Percentiles rank a stretch among this genome's conserved stretches.
These are phyloP conservation scores for Fusarium bulbicola DNA, from an alignment of 2,329 filamentous ascomycete genomes.

Conservation along the genomic window DNA sequence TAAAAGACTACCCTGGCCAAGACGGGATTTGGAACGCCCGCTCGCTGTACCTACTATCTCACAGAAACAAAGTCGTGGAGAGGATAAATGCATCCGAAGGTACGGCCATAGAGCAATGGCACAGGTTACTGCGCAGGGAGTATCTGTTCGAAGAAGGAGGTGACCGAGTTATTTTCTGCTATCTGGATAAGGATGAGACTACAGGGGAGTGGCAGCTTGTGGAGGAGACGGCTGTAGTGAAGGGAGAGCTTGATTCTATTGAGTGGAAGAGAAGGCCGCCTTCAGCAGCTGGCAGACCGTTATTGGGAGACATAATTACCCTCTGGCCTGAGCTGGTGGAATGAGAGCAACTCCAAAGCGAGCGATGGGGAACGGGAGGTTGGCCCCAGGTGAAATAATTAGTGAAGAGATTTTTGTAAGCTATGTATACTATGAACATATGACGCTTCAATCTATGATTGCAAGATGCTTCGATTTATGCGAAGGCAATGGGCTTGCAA, in stretches of 20 bases:
- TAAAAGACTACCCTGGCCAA: conserved; percentile 47
- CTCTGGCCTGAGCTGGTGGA: conserved; percentile 11
- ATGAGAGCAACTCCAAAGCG: not conserved
- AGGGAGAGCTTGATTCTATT: conserved; percentile 12
- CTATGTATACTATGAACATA: no score
- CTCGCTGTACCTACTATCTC: conserved; percentile 41
- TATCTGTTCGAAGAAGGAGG: conserved; percentile 49
- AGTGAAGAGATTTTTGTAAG: not conserved
- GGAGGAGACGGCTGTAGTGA: conserved; percentile 29
- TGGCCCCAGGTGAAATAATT: not conserved
- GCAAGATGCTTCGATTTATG: not conserved
- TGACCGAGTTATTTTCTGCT: conserved; percentile 45
- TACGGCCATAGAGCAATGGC: conserved; percentile 44
- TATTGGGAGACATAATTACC: conserved; percentile 22
- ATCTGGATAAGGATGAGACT: conserved; percentile 35
- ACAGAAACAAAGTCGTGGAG: conserved; percentile 43
- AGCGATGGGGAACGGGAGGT: no score
- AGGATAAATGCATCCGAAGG: conserved; percentile 41
- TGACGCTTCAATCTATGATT: not conserved
- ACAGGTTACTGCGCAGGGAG: conserved; percentile 46
- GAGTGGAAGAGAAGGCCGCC: conserved; percentile 30
- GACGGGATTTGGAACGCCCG: conserved; percentile 46
- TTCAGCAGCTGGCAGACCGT: conserved; percentile 20
- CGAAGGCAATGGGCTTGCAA: not conserved
- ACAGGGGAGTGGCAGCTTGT: conserved; percentile 30